Base-by-base conservation (phyloP, 1,284 basidiomycete species). In the Thelephora terrestris region DNA sequence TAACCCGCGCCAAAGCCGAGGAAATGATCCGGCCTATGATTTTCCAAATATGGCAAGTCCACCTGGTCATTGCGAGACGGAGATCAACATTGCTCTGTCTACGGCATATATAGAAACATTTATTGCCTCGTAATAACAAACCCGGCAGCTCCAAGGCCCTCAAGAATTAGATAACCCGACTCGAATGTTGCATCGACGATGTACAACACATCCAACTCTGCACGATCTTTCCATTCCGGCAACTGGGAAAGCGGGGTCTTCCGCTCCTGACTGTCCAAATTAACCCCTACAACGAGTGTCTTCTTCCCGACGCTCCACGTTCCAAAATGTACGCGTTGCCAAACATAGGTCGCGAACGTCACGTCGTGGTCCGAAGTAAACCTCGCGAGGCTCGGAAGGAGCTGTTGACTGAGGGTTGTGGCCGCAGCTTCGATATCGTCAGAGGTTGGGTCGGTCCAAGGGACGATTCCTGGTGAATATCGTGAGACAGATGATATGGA, bases 401-500 rank as follows among this genome's bases (percentile, higher is more conserved):
- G 64, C 34, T 59, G 58, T 2, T 81, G 79, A 21, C 21, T n/a
- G 24, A 87, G 70, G 2, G 58, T 51, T 0, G 80, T 79, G 0
- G 79, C 71, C 5, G 74, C 70, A 1, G 67, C 56, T 58, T 78
- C 79, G 65, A 87, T 81, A 49, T 79, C 76, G 2, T 66, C 53
- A 0, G 78, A 62, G 0, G 79, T 81, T 0, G 83, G 83, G 53
- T 84, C 80, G 47, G 67, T 65, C 85, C 85, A 88, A 2, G 84
- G 75, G 4, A 85, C 69, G 20, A 85, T 70, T 25, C 81, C 79
- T 42, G n/a, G 5, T 3, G 14, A 20, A 42, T 7, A 9, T 18
- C 6, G 5, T 74, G 46, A 25, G 32, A n/a, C 40, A 43, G 23
- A 37, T 6, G 25, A 39, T 21, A 21, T 35, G 23, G n/a, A 39